A percentile compares a stretch with the other conserved stretches of the same genome.
These are phyloP conservation scores for Suhomyces guaymorum DNA, from an alignment of 1,139 yeast genomes.

Conservation along the genomic window DNA sequence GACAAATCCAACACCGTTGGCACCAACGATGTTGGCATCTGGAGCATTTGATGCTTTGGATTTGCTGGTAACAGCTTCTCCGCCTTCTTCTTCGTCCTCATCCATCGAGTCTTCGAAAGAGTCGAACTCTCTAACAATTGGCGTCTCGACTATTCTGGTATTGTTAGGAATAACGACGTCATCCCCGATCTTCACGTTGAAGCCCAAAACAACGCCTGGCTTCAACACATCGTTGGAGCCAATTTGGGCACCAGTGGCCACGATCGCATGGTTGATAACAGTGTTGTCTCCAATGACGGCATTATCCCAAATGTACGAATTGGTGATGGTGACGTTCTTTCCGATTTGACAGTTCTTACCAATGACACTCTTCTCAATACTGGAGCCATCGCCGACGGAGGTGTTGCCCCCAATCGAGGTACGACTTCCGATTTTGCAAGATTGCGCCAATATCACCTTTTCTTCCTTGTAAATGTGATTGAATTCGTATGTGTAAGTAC, in stretches of 20 bases:
- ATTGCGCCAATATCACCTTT: slow-evolving; percentile 83
- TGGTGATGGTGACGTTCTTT: slow-evolving; percentile 63
- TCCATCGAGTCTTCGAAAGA: slow-evolving; percentile 31
- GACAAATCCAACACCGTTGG: slow-evolving; percentile 58
- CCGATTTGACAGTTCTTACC: slow-evolving; percentile 89
- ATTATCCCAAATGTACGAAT: slow-evolving; percentile 87
- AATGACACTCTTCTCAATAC: slow-evolving; percentile 65
- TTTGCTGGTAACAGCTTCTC: too few species aligned
- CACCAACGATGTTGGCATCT: slow-evolving; percentile 53
- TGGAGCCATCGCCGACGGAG: slow-evolving; percentile 59
- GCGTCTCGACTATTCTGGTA: slow-evolving; percentile 53
- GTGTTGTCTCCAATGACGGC: slow-evolving; percentile 69
- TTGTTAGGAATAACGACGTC: slow-evolving; percentile 48
- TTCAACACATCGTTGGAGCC: slow-evolving; percentile 52
- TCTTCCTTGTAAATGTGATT: slow-evolving; percentile 85
- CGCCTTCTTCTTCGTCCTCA: too few species aligned
- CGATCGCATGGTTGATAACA: slow-evolving; percentile 58
- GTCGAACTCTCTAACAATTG: slow-evolving; percentile 36
- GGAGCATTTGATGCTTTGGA: too few species aligned
- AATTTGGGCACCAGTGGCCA: slow-evolving; percentile 64
- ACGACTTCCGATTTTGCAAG: slow-evolving; percentile 77
- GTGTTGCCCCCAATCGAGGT: slow-evolving; percentile 79
- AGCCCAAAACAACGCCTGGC: slow-evolving; percentile 82
- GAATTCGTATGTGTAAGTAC: slow-evolving; percentile 74
- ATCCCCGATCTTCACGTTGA: slow-evolving; percentile 63